Conservation (phyloP, 1,284 basidiomycete species). For the Fistulina hepatica region DNA sequence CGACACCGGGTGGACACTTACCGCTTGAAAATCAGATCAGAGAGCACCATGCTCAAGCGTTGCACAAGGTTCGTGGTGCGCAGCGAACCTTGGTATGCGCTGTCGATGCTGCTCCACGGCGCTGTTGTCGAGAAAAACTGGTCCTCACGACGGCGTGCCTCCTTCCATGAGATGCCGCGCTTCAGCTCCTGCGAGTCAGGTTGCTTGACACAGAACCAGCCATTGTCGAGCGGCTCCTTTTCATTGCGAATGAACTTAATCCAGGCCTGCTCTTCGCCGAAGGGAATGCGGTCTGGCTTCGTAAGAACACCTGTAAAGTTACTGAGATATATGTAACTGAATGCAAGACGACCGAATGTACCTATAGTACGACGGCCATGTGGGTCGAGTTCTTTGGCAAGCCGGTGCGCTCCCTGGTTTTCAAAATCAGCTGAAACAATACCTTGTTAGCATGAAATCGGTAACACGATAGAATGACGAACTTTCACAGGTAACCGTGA, state of each 20-base stretch:
- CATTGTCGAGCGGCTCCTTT: constrained; percentile 42
- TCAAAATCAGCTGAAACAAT: constrained; percentile 44
- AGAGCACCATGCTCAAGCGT: constrained; percentile 42
- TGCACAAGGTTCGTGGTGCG: constrained; percentile 45
- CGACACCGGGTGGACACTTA: constrained; percentile 22
- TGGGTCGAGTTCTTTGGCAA: constrained; percentile 47
- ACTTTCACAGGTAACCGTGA: constrained; percentile 70
- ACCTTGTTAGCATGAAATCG: background rate
- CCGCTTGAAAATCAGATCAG: constrained; percentile 48
- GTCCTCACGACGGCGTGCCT: constrained; percentile 50
- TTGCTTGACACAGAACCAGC: constrained; percentile 69
- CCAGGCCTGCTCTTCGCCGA: constrained; percentile 53
- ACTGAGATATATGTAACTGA: background rate
- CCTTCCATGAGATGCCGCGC: constrained; percentile 44
- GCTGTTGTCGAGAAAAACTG: constrained; percentile 50
- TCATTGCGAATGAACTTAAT: constrained; percentile 46
- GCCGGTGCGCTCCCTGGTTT: constrained; percentile 54
- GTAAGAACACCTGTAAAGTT: constrained; percentile 58
- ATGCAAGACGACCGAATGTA: constrained; percentile 20
- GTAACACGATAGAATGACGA: constrained; percentile 14
- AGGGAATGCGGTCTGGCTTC: constrained; percentile 63
- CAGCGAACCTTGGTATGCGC: constrained; percentile 37
- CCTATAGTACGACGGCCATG: constrained; percentile 60
- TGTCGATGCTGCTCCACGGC: constrained; percentile 48
- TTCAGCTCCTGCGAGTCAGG: constrained; percentile 47